Evolutionary conservation across 2,329 filamentous ascomycete genomes (phyloP), one percentile per base, ranked within the genome.

Genomic region (Byssothecium circinans): DNA sequence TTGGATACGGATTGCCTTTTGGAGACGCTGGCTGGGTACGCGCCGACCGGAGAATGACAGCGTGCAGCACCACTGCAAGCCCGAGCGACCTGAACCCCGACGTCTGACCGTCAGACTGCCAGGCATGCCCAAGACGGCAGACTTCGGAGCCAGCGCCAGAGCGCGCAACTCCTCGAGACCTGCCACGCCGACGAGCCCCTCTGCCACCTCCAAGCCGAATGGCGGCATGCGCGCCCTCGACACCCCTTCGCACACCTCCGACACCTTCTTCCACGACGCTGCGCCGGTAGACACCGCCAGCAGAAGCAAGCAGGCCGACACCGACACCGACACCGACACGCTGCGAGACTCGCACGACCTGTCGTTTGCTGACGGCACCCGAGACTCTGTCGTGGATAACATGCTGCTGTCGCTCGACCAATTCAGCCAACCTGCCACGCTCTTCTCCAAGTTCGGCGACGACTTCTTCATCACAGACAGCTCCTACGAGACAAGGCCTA

Each of bases 361-460:
- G 53, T 91, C 89, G 48, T 79, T 95, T 61, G 86, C 86, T 41
- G 83, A 87, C 40, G 84, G 89, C 54, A 89, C 29, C 6, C 8
- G 29, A 32, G 89, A 95, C 66, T 96, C 91, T 29, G 85, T 99
- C 58, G 90, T 99, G 50, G 88, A 94, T 72, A 95, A 96, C 71
- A 94, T 99, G 87, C 84, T 97, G 51, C 79, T 94, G 56, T 96
- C 91, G 33, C 85, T 99, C 55, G 92, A 96, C 72, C 47, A 50
- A 64, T 64, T 70, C 30, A 44, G 48, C 38, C 51, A 51, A 15
- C 49, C 57, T 23, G 51, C 55, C 22, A 18, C 18, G 5, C 17
- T 37, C 29, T 18, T 62, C 74, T 53, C 71, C 73, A 18, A 68
- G 66, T 40, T 73, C 74, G 33, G 61, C 65, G 65, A 70, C 40